These are phyloP conservation scores for Kuraishia capsulata DNA, from an alignment of 805 yeast species.

Conservation along the genomic window DNA sequence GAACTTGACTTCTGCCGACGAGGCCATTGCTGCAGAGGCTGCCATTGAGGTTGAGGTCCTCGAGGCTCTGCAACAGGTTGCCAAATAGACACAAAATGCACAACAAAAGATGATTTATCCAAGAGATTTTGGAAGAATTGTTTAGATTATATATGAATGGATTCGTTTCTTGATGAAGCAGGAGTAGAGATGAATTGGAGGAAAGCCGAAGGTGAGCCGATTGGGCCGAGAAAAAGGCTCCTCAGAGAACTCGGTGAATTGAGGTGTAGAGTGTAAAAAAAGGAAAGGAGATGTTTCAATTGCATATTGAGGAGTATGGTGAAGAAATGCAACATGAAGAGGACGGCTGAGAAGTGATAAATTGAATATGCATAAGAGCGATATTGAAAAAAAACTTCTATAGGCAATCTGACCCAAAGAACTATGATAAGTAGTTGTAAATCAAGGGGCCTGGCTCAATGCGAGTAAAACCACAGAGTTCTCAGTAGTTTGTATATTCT, in stretches of 20 bases:
- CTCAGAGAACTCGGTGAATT: too few relatives aligned
- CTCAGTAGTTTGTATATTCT: too few relatives aligned
- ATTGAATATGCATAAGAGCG: too few relatives aligned
- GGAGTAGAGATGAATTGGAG: neutral
- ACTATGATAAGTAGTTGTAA: too few relatives aligned
- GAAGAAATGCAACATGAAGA: neutral
- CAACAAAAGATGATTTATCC: neutral
- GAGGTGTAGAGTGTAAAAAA: too few relatives aligned
- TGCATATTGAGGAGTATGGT: too few relatives aligned
- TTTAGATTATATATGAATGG: neutral
- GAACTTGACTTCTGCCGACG: conserved; percentile 78
- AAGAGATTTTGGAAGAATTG: neutral
- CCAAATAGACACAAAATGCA: conserved; percentile 25
- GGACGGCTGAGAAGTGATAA: neutral
- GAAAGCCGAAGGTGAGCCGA: neutral
- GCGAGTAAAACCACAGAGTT: too few relatives aligned
- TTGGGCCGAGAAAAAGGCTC: too few relatives aligned
- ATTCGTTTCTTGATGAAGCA: neutral
- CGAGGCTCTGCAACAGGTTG: conserved; percentile 84
- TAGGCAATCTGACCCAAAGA: too few relatives aligned
- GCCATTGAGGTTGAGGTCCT: conserved; percentile 91
- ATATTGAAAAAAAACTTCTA: too few relatives aligned
- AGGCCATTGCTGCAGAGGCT: conserved; percentile 88
- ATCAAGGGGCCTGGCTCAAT: too few relatives aligned
- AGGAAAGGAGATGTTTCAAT: too few relatives aligned